These are phyloP conservation scores for Fusarium nanum DNA, from an alignment of 2,329 filamentous ascomycete species.

Conservation along the genomic window DNA sequence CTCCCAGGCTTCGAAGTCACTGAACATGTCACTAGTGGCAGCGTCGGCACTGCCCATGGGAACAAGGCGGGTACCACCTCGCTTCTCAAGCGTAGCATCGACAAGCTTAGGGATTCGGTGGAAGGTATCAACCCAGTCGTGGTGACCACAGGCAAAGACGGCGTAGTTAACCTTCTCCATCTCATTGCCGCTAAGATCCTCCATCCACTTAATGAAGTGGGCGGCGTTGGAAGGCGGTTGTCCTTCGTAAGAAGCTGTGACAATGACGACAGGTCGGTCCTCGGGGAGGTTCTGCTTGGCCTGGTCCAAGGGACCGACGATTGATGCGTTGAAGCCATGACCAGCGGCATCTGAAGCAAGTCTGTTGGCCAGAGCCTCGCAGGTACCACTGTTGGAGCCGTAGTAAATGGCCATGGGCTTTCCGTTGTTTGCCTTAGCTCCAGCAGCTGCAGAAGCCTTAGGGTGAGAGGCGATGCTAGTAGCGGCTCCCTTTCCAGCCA, in stretches of 20 bases:
- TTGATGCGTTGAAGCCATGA: slow-evolving; percentile 68
- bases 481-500: slow-evolving; percentile 46
- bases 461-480: slow-evolving; percentile 13
- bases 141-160: slow-evolving; percentile 75
- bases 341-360: slow-evolving; percentile 68
- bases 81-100: slow-evolving; percentile 61
- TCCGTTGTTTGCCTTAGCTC: slow-evolving; percentile 27
- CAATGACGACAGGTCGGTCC: slow-evolving; percentile 71
- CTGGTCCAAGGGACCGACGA: slow-evolving; percentile 68
- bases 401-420: slow-evolving; percentile 74
- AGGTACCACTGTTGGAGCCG: slow-evolving; percentile 80
- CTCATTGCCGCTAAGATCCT: slow-evolving; percentile 57
- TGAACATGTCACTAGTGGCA: slow-evolving; percentile 73
- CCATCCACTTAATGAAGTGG: slow-evolving; percentile 75
- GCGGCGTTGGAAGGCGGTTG: slow-evolving; percentile 78
- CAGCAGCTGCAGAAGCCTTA: slow-evolving; percentile 16
- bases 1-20: slow-evolving; percentile 74
- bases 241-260: slow-evolving; percentile 80
- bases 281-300: slow-evolving; percentile 70
- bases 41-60: slow-evolving; percentile 70
- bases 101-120: slow-evolving; percentile 74
- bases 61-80: slow-evolving; percentile 51
- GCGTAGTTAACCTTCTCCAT: slow-evolving; percentile 71
- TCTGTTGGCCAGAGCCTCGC: slow-evolving; percentile 74
- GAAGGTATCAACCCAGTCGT: slow-evolving; percentile 71